Evolutionary conservation across 805 yeast genomes (phyloP), one percentile per base, ranked within the genome.

Genomic region (Starmera dryadoides): DNA sequence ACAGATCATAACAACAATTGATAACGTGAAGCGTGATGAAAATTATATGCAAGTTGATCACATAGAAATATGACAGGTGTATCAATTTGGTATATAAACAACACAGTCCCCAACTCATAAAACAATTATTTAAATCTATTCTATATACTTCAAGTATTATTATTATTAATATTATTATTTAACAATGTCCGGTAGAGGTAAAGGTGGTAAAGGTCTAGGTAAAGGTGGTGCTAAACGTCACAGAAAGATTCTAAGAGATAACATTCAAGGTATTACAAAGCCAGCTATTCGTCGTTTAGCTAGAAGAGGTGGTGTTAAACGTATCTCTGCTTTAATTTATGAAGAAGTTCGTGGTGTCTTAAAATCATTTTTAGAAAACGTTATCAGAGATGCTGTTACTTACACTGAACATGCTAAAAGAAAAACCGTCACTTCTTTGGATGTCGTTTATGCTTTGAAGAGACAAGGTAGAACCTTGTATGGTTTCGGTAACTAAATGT

Each of bases 261-360:
- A 91, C 91, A 91, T 93, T 58, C 97, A 89, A 75, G 98, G 98
- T 79, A 91, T 91, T 68, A 91, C 98, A 49, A 91, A 91, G 81
- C 98, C 98, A 66, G 98, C 98, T 65, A 91, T 91, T 66, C 88
- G 98, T 79, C 91, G 98, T 86, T 84, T 91, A 62, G 98, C 98
- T 39, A 91, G 98, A 83, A 88, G 98, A 86, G 98, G 98, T 77
- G 98, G 98, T 89, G 98, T 91, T 66, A 91, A 91, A 84, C 96
- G 98, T 86, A 91, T 91, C 63, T 91, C 98, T 49, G 98, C 96
- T 69, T 77, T 89, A 66, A 91, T 91, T 69, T 91, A 91, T 78
- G 98, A 91, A 75, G 97, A 91, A 77, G 96, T 93, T 64, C 88
- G 98, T 79, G 89, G 84, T 56, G 97, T 93, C 55, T 77, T 91